Percentiles rank a stretch among this genome's conserved stretches.
Evolutionary conservation across 2,329 filamentous ascomycete species (phyloP).

Genomic region (Tolypocladium ophioglossoides): DNA sequence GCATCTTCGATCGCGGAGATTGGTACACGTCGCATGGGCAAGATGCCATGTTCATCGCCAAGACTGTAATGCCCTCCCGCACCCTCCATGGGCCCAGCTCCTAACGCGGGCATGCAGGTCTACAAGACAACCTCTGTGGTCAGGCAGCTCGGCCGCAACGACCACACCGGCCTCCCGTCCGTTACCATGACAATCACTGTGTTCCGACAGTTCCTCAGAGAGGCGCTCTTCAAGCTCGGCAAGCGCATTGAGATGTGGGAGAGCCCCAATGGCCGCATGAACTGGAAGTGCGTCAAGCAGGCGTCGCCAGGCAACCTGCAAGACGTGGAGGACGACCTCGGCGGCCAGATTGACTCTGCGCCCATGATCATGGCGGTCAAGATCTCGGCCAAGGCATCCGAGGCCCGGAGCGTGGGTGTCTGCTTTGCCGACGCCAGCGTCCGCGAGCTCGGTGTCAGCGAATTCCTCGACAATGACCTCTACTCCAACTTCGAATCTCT

Average conservation of each 20-base stretch:
- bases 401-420: constrained; percentile 80
- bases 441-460: constrained; percentile 87
- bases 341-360: constrained; percentile 73
- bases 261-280: constrained; percentile 64
- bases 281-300: constrained; percentile 86
- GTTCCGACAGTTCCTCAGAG: constrained; percentile 88
- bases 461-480: constrained; percentile 97
- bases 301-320: constrained; percentile 94
- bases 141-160: constrained; percentile 74
- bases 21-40: constrained; percentile 92
- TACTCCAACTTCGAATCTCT: constrained; percentile 97
- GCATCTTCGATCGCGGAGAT: constrained; percentile 88
- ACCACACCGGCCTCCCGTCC: constrained; percentile 76
- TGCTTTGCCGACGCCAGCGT: constrained; percentile 98
- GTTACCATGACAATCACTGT: constrained; percentile 94
- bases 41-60: constrained; percentile 74
- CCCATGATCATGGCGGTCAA: constrained; percentile 95
- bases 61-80: constrained; percentile 42
- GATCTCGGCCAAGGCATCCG: constrained; percentile 74
- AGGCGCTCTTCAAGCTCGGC: constrained; percentile 83
- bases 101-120: constrained; percentile 41
- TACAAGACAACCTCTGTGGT: constrained; percentile 98
- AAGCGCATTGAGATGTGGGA: constrained; percentile 89
- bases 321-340: constrained; percentile 92
- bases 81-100: not conserved